Conservation (phyloP, 805 yeast genomes). For the Ogataea corticis region DNA sequence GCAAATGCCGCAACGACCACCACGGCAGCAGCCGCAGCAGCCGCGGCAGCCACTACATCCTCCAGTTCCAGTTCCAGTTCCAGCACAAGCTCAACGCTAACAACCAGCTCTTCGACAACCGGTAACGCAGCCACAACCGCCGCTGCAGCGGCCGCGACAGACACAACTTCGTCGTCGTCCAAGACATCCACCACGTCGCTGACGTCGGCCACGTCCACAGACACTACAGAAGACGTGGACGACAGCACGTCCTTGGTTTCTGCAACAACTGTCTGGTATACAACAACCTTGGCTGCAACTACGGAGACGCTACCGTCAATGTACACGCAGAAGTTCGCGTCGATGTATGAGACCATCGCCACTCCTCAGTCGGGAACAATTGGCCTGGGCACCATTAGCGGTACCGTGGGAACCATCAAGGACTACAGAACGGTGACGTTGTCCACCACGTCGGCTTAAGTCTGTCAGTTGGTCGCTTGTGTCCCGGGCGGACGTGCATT, state of each 20-base stretch:
- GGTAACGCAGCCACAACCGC: slow-evolving; percentile 12
- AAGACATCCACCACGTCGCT: slow-evolving; percentile 24
- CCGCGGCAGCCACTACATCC: slow-evolving; percentile 6
- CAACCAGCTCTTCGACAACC: slow-evolving; percentile 9
- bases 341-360: slow-evolving; percentile 44
- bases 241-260: slow-evolving; percentile 25
- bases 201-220: slow-evolving; percentile 28
- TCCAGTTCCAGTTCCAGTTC: slow-evolving; percentile 6
- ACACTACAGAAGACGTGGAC: slow-evolving; percentile 23
- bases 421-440: slow-evolving; percentile 44
- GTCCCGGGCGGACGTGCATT: no score
- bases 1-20: slow-evolving; percentile 1
- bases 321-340: slow-evolving; percentile 52
- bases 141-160: slow-evolving; percentile 8
- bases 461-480: no score
- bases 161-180: slow-evolving; percentile 20
- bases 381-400: slow-evolving; percentile 74
- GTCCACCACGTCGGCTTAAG: slow-evolving; percentile 7
- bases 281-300: slow-evolving; percentile 47
- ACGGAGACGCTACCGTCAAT: slow-evolving; percentile 46
- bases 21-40: slow-evolving; percentile 9
- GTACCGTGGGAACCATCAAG: slow-evolving; percentile 63
- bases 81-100: background rate
- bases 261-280: slow-evolving; percentile 17
- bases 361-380: slow-evolving; percentile 61